phyloP scores from a whole-genome alignment of 495 filamentous ascomycete genomes.

The Stereocaulon alpinum region DNA sequence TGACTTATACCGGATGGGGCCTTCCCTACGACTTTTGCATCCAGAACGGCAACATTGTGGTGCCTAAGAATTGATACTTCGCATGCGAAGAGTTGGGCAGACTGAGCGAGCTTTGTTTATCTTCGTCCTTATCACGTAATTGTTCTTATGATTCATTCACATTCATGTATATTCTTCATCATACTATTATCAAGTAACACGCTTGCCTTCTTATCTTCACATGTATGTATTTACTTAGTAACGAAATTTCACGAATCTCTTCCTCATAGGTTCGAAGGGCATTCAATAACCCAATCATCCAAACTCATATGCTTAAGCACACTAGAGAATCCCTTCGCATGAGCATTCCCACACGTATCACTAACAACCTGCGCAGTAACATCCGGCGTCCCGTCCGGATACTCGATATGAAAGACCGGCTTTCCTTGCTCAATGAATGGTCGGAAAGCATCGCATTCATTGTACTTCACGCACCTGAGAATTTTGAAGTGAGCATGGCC shows the following conservation, averaged over 20 bases:
- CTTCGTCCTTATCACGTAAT: too few species aligned
- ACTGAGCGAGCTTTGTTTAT: too few species aligned
- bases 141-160: too few species aligned
- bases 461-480: constrained; percentile 41
- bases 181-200: too few species aligned
- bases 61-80: too few species aligned
- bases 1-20: not conserved
- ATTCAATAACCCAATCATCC: constrained; percentile 47
- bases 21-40: not conserved
- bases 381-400: constrained; percentile 28
- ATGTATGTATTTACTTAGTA: too few species aligned
- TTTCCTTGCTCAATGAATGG: constrained; percentile 49
- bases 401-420: constrained; percentile 69
- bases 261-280: constrained; percentile 18
- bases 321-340: constrained; percentile 45
- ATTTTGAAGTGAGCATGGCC: too few species aligned
- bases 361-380: constrained; percentile 31
- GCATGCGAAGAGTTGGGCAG: too few species aligned
- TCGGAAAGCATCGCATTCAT: constrained; percentile 46
- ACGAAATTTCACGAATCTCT: too few species aligned
- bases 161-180: too few species aligned
- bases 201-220: too few species aligned
- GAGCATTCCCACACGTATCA: constrained; percentile 26
- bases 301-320: constrained; percentile 55
- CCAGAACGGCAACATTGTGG: not conserved